Evolutionary conservation across 768 basidiomycete genomes (phyloP), one percentile per base, ranked within the genome.

Genomic region (Filobasidium wieringae): DNA sequence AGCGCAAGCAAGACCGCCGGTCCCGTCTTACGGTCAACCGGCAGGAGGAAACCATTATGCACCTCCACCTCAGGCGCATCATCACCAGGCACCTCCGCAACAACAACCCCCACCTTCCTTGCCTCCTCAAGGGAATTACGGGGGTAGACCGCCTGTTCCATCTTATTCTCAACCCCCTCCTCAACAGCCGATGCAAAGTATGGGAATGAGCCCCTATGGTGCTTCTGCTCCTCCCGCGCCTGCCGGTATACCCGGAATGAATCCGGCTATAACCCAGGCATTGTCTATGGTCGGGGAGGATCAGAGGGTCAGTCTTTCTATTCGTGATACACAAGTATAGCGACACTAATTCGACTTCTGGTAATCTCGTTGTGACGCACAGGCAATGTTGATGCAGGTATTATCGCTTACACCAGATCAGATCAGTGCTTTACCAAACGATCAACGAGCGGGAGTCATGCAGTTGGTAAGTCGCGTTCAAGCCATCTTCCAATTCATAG

Each of bases 361-460:
- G 63, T 74, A 55, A 66, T 50, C 12, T 45, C 31, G 51, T 37
- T 76, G 66, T 58, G 12, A 36, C 51, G 52, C 64, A 86, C 58
- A 76, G 87, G 79, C 80, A 32, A 86, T 93, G 83, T 70, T 95
- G 53, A 79, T 88, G 74, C 89, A 91, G 76, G 90, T 96, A 0
- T 76, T 96, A 31, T 80, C 78, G 60, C 72, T 96, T 68, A 84
- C 85, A 0, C 83, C 78, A 45, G 88, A 87, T 43, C 89, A 93
- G 71, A 86, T 96, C 61, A 83, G 83, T 47, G 80, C 80, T 7
- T 75, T 95, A 50, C 86, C 88, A 29, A 84, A 86, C 4, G 78
- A 79, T 1, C 89, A 93, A 65, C 79, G 85, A 32, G 79, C 80
- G 0, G 84, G 88, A 11, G 88, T 96, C 29, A 79, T 86, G 72